A percentile compares a stretch with the other conserved stretches of the same genome.
phyloP scores from a whole-genome alignment of 2,329 filamentous ascomycete genomes.

The Juglanconis sp. region DNA sequence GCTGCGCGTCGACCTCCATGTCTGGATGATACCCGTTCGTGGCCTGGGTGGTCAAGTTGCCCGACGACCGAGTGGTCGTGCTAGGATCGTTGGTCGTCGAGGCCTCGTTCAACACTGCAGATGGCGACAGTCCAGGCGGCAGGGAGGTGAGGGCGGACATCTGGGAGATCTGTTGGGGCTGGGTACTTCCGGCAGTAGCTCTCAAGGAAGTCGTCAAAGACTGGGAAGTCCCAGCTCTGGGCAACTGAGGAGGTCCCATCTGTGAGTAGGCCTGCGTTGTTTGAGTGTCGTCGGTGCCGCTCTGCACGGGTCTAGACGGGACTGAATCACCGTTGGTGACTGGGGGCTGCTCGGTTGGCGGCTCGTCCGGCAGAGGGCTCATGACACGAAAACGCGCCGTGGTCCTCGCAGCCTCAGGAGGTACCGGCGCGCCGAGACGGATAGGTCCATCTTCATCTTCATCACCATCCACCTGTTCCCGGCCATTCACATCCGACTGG shows the following conservation, averaged over 20 bases:
- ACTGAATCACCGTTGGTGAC: constrained; percentile 56
- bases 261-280: constrained; percentile 45
- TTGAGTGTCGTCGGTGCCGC: constrained; percentile 42
- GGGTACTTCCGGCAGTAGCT: constrained; percentile 34
- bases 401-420: constrained; percentile 45
- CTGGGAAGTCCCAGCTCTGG: constrained; percentile 11
- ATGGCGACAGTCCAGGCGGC: constrained; percentile 56
- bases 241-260: constrained; percentile 49
- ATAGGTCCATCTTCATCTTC: constrained; percentile 40
- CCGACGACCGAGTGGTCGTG: constrained; percentile 56
- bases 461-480: constrained; percentile 38
- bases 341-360: constrained; percentile 38
- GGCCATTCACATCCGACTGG: constrained; percentile 46
- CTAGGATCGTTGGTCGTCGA: constrained; percentile 90
- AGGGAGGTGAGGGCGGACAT: constrained; percentile 57
- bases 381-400: constrained; percentile 53
- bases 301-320: constrained; percentile 50
- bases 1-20: constrained; percentile 40
- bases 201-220: constrained; percentile 30
- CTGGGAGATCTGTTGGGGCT: constrained; percentile 57
- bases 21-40: constrained; percentile 62
- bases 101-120: constrained; percentile 72
- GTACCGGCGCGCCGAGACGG: constrained; percentile 62
- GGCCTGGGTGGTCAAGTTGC: constrained; percentile 66
- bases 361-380: constrained; percentile 59